phyloP scores from a whole-genome alignment of 306 rosid genomes.

The Cicer pinnatifidum region DNA sequence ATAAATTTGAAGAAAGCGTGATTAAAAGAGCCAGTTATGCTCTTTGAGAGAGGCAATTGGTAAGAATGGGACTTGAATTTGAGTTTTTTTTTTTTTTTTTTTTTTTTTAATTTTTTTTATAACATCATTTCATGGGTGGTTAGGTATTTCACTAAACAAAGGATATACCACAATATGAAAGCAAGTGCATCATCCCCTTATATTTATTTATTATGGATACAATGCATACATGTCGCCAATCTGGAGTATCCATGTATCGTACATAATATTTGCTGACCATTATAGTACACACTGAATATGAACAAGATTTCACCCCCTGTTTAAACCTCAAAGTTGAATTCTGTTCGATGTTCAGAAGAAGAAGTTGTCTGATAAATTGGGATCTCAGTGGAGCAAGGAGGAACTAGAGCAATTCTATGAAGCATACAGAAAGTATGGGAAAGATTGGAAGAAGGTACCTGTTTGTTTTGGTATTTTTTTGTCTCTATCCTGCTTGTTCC shows the following conservation, averaged over 20 bases:
- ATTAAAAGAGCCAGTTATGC: conserved; percentile 14
- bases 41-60: conserved; percentile 8
- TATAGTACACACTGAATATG: conserved; percentile 6
- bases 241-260: conserved; percentile 24
- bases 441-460: conserved; percentile 85
- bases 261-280: conserved; percentile 1
- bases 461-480: conserved; percentile 37
- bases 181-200: neutral
- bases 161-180: conserved; percentile 11
- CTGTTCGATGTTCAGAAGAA: conserved; percentile 65
- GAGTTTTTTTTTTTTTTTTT: neutral
- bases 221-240: neutral
- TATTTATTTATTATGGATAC: neutral
- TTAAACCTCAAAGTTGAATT: conserved; percentile 37
- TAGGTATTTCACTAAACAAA: neutral
- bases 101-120: conserved; percentile 18
- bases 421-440: conserved; percentile 80
- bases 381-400: conserved; percentile 85
- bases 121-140: neutral
- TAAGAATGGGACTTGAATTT: conserved; percentile 22
- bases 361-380: conserved; percentile 78
- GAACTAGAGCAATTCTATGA: conserved; percentile 83
- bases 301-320: neutral
- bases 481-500: conserved; percentile 35
- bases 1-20: conserved; percentile 8